Evolutionary conservation across 2,329 filamentous ascomycete species (phyloP).

Genomic region (Ploettnerulaceae sp.): DNA sequence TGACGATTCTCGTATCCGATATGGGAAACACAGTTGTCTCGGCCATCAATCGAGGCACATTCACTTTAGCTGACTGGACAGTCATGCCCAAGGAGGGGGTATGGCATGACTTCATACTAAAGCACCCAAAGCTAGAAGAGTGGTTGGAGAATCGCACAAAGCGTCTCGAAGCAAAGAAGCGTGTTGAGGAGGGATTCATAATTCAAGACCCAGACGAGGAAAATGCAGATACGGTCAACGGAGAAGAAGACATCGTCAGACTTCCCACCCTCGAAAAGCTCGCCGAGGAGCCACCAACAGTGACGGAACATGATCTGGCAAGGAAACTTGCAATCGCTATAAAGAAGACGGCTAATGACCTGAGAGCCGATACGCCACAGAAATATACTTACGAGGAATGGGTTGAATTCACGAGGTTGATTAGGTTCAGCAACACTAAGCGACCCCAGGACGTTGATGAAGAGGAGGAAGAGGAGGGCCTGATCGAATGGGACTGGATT

Average conservation of each 20-base stretch:
- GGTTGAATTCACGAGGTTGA: slow-evolving; percentile 60
- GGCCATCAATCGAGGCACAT: slow-evolving; percentile 58
- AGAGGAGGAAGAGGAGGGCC: slow-evolving; percentile 51
- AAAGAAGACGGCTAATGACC: slow-evolving; percentile 49
- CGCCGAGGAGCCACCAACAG: slow-evolving; percentile 34
- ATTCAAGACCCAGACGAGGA: slow-evolving; percentile 33
- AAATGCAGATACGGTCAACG: slow-evolving; percentile 13
- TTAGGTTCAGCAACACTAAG: slow-evolving; percentile 46
- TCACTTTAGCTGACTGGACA: slow-evolving; percentile 58
- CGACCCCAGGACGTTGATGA: slow-evolving; percentile 31
- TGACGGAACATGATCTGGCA: slow-evolving; percentile 46
- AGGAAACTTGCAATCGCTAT: slow-evolving; percentile 53
- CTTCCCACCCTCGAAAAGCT: slow-evolving; percentile 37
- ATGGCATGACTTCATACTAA: slow-evolving; percentile 46
- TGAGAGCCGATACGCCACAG: slow-evolving; percentile 42
- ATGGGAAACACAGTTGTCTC: slow-evolving; percentile 61
- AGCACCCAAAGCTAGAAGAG: slow-evolving; percentile 40
- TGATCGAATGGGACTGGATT: slow-evolving; percentile 69
- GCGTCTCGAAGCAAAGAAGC: slow-evolving; percentile 39
- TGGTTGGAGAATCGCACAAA: slow-evolving; percentile 38
- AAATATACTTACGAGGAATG: slow-evolving; percentile 64
- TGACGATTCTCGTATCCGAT: slow-evolving; percentile 62
- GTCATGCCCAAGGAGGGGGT: slow-evolving; percentile 58
- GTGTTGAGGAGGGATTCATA: slow-evolving; percentile 36
- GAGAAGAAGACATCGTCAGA: slow-evolving; percentile 8